Evolutionary conservation across 1,284 basidiomycete species (phyloP).

Genomic region (Leccinum solheimii): DNA sequence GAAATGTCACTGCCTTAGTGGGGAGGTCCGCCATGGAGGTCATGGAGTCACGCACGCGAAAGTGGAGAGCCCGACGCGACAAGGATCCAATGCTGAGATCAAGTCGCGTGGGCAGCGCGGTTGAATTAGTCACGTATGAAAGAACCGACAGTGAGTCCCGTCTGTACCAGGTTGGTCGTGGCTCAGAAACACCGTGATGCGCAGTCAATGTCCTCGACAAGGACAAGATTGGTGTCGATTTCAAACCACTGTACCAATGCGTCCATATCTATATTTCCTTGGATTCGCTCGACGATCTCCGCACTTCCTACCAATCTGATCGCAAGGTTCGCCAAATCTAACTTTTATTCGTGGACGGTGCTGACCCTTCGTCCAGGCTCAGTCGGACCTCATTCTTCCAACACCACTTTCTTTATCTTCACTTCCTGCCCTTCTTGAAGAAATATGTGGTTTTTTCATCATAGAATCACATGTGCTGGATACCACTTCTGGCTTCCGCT

Average conservation of each 20-base stretch:
- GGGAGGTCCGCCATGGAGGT: conserved; percentile 88
- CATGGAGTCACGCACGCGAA: conserved; percentile 83
- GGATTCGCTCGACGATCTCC: conserved; percentile 86
- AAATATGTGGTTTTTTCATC: conserved; percentile 99
- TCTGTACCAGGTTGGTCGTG: not conserved
- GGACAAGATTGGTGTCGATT: conserved; percentile 86
- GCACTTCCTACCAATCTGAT: conserved; percentile 93
- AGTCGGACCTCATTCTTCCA: conserved; percentile 95
- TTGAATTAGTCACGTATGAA: conserved; percentile 93
- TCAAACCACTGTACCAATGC: conserved; percentile 94
- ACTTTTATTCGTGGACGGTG: conserved; percentile 5
- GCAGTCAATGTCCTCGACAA: conserved; percentile 91
- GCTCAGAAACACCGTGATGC: conserved; percentile 10
- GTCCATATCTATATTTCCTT: conserved; percentile 96
- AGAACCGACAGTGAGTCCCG: conserved; percentile 84
- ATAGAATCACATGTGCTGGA: conserved; percentile 93
- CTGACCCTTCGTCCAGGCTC: conserved; percentile 60
- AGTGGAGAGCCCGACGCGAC: conserved; percentile 84
- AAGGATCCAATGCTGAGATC: conserved; percentile 73
- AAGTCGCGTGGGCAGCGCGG: conserved; percentile 90
- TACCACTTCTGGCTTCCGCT: conserved; percentile 85
- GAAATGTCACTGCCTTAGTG: conserved; percentile 86
- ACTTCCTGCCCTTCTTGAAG: conserved; percentile 73
- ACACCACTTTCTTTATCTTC: conserved; percentile 58
- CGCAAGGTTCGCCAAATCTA: conserved; percentile 66